phyloP scores from a whole-genome alignment of 768 basidiomycete genomes.

The Punctularia strigosozonata region DNA sequence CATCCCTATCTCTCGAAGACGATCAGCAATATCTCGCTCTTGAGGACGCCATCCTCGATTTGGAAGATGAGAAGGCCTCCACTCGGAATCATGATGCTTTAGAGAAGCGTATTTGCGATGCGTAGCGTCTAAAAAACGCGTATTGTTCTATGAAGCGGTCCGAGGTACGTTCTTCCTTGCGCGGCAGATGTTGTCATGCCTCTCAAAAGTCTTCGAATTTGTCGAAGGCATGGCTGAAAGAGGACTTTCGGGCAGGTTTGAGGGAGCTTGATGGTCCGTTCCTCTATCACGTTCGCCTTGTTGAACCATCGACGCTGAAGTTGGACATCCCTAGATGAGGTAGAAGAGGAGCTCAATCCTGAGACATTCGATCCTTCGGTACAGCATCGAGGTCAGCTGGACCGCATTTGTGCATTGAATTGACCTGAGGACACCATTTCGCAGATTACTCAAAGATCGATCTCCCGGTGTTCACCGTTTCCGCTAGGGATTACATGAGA shows the following conservation, averaged over 20 bases:
- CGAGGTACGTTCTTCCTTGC: constrained; percentile 23
- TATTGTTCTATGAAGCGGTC: constrained; percentile 49
- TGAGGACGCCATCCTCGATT: no score
- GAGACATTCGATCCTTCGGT: constrained; percentile 40
- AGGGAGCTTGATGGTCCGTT: constrained; percentile 45
- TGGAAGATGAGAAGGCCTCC: no score
- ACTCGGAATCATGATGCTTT: no score
- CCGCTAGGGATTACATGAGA: constrained; percentile 48
- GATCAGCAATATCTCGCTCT: constrained; percentile 41
- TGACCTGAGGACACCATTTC: background rate
- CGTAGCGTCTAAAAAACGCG: constrained; percentile 53
- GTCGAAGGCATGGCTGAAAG: constrained; percentile 42
- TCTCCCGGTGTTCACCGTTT: constrained; percentile 52
- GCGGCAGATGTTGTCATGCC: background rate
- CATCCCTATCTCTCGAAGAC: constrained; percentile 35
- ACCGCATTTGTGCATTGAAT: background rate
- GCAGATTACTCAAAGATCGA: constrained; percentile 48
- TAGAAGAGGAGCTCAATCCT: constrained; percentile 45
- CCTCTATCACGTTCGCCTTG: background rate
- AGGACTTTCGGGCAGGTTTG: constrained; percentile 46
- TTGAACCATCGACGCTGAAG: background rate
- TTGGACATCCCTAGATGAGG: constrained; percentile 28
- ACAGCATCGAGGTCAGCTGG: constrained; percentile 32
- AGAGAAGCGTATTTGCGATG: no score
- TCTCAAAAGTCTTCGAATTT: constrained; percentile 22